A percentile compares a stretch with the other conserved stretches of the same genome.
These are phyloP conservation scores for Scedosporium minutisporum DNA, from an alignment of 2,329 filamentous ascomycete species.

Conservation along the genomic window DNA sequence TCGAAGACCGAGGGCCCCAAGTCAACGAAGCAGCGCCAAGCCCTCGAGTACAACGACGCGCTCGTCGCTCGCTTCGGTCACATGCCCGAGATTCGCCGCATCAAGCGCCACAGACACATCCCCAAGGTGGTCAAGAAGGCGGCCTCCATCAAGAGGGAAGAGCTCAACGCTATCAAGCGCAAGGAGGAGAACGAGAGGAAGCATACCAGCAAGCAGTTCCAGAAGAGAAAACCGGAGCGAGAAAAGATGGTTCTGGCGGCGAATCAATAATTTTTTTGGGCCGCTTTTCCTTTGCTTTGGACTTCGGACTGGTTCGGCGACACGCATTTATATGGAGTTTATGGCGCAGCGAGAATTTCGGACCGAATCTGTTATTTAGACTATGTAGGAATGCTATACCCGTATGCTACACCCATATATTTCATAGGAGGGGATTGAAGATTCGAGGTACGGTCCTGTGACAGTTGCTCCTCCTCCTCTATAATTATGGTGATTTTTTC, in stretches of 20 bases:
- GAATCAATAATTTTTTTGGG: constrained; percentile 34
- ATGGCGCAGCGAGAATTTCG: neutral
- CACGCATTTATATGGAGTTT: constrained; percentile 5
- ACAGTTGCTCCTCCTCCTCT: too few species aligned
- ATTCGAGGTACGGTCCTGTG: too few species aligned
- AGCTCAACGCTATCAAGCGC: constrained; percentile 78
- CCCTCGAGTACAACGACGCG: constrained; percentile 84
- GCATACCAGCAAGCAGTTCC: constrained; percentile 75
- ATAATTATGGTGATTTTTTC: too few species aligned
- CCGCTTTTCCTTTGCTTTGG: neutral
- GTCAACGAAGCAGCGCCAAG: constrained; percentile 72
- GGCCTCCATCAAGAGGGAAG: constrained; percentile 84
- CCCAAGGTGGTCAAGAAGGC: constrained; percentile 95
- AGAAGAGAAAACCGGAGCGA: constrained; percentile 65
- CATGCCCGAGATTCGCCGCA: constrained; percentile 92
- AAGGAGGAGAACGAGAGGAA: constrained; percentile 90
- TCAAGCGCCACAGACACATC: constrained; percentile 81
- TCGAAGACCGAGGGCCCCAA: constrained; percentile 78
- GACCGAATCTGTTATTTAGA: neutral
- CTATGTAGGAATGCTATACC: constrained; percentile 4
- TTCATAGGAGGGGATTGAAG: too few species aligned
- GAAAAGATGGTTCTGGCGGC: constrained; percentile 82
- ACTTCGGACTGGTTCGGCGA: neutral
- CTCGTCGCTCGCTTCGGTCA: constrained; percentile 77
- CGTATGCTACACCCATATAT: neutral